Evolutionary conservation across 192 early-diverging fungal genomes (phyloP), one percentile per base, ranked within the genome.

Genomic region (Podila epicladia): DNA sequence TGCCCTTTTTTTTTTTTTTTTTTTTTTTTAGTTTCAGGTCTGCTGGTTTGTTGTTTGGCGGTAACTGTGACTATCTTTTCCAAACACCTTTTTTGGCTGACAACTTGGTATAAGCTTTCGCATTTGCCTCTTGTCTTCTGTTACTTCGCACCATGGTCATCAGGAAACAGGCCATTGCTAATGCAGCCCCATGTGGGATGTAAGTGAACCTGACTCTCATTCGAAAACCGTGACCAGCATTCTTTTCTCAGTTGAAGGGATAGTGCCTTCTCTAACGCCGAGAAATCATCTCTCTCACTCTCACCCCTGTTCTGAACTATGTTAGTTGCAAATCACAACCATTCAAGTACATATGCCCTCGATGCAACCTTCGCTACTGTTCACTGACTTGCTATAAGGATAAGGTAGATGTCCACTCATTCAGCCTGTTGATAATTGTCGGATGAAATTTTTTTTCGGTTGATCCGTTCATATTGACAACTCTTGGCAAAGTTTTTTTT

Each of bases 321-420:
- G 19, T 13, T 82, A 91, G 90, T 17, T 93, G 92, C 72, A 85
- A 85, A 50, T 78, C 67, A 19, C 85, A 89, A 35, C 71, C 83
- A 41, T 84, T 85, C 51, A 84, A 85, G n/a, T 93, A 93, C 60
- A 90, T 84, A 20, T 93, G 92, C 62, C 92, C 92, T 31, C 74
- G 88, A 57, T 93, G 92, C 61, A 88, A 93, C 76, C 82, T 93
- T 49, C 72, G 82, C 53, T 93, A 93, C 62, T 93, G 92, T 62
- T 91, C 87, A 7, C 51, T 93, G 26, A 38, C 68, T 5, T 93
- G 92, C 65, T 93, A 92, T 64, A 91, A 91, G 67, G 75, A 88
- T 57, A 66, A 88, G 65, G 87, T 90, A 65, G 8, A 45, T 17
- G 0, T 45, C 41, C 41, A 1, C 13, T 12, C 41, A 15, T 17